Evolutionary conservation across 768 basidiomycete genomes (phyloP), one percentile per base, ranked within the genome.

Genomic region (Tricholoma flavovirens): DNA sequence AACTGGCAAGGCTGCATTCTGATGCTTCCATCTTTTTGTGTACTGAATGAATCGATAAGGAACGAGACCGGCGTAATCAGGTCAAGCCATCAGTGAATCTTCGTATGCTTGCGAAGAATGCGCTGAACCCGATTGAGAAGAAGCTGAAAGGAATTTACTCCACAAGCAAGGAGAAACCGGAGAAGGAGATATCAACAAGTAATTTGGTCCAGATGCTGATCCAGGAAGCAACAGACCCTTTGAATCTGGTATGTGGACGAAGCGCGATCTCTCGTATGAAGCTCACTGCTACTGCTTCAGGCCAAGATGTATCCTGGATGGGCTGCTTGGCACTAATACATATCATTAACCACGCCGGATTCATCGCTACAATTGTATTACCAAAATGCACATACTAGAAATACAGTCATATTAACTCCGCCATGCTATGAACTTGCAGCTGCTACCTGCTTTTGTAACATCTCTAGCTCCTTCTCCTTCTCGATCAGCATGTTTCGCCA

Each of bases 181-280:
- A 81, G 60, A 83, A 78, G 65, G 78, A 82, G 56, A 72, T 84
- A 17, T 84, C 89, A 29, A 90, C 90, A 17, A 87, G 83, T 57
- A 94, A 91, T 71, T 77, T 98, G 49, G 97, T 98, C 56, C 92
- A 98, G 66, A 79, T 87, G 64, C 75, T 98, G 54, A 95, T 98
- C 56, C 87, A 91, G 64, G 91, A 97, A 67, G 92, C 97, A 14
- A 90, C 83, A 3, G 84, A 86, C 69, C 64, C 72, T 2, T 69
- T 67, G 19, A 94, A 97, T 65, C 69, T 99, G 71, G 77, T 76
- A 56, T 56, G 75, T 67, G 32, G 15, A 6, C 40, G 9, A 17
- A 33, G 17, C 52, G 22, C 29, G 8, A 42, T 29, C 32, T 40
- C 32, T 7, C 11, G 51, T 3, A 22, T 24, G 26, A 40, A 30